phyloP scores from a whole-genome alignment of 208 protist genomes.

The Entamoeba invadens region DNA sequence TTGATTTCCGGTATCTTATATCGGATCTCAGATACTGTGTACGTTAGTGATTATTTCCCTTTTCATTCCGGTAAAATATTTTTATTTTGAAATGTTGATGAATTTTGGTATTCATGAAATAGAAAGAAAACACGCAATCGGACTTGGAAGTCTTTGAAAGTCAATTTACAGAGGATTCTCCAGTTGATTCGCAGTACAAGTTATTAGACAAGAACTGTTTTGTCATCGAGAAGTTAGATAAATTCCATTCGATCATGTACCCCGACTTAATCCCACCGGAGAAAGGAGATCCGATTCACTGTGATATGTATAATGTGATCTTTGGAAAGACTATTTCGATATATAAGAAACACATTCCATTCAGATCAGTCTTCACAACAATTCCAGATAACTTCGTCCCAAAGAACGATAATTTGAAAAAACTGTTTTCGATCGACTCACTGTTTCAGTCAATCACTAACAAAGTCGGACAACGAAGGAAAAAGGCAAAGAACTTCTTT shows the following conservation, averaged over 20 bases:
- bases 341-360: not conserved
- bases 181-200: not conserved
- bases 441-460: not conserved
- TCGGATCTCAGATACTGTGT: no score
- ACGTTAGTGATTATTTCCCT: no score
- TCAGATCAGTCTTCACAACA: not conserved
- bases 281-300: not conserved
- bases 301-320: not conserved
- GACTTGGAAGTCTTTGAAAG: not conserved
- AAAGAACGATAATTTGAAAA: no score
- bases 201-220: not conserved
- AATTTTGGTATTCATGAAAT: no score
- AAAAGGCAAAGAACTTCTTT: not conserved
- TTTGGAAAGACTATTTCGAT: not conserved
- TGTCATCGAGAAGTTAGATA: not conserved
- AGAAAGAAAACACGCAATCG: not conserved
- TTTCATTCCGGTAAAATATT: no score
- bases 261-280: not conserved
- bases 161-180: not conserved
- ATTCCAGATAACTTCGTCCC: no score
- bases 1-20: no score
- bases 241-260: not conserved
- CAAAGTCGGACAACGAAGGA: not conserved
- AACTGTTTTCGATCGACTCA: not conserved
- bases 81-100: no score